Conservation (phyloP, 139 green algal genomes). For the Deuterostichococcus epilithicus region DNA sequence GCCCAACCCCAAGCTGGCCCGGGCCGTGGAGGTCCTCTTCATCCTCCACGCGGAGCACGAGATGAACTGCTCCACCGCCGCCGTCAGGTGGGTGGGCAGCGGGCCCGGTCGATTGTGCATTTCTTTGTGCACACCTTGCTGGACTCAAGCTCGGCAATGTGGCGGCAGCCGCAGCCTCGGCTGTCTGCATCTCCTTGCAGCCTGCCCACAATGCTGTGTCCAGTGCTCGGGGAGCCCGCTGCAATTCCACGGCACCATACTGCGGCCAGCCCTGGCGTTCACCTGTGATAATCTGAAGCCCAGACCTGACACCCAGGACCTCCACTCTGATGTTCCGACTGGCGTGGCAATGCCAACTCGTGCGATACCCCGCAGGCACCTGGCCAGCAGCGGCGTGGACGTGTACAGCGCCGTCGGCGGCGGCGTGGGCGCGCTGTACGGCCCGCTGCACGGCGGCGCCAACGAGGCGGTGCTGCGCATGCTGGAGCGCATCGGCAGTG, state of each 20-base stretch:
- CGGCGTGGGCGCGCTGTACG: conserved; percentile 95
- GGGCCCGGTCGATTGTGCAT: too few species aligned
- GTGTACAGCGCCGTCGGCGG: conserved; percentile 91
- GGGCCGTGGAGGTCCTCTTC: conserved; percentile 94
- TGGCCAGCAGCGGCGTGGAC: conserved; percentile 84
- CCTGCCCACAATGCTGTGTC: too few species aligned
- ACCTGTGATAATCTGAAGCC: too few species aligned
- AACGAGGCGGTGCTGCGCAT: conserved; percentile 98
- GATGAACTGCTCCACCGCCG: conserved; percentile 95
- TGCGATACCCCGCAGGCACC: conserved; percentile 39
- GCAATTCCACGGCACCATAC: too few species aligned
- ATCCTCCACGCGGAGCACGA: conserved; percentile 98
- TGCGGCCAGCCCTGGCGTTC: too few species aligned
- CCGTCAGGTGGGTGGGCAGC: not conserved
- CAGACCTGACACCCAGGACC: too few species aligned
- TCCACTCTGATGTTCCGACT: too few species aligned
- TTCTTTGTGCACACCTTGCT: too few species aligned
- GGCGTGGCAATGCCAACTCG: not conserved
- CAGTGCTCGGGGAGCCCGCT: too few species aligned
- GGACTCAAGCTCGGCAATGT: too few species aligned
- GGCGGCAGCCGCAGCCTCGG: too few species aligned
- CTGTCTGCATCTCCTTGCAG: too few species aligned
- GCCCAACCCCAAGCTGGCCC: conserved; percentile 79
- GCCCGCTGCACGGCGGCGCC: conserved; percentile 94
- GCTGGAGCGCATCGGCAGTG: conserved; percentile 85